These are phyloP conservation scores for Chrysanthemum makinoi DNA, from an alignment of 129 eudicot species.

Conservation along the genomic window DNA sequence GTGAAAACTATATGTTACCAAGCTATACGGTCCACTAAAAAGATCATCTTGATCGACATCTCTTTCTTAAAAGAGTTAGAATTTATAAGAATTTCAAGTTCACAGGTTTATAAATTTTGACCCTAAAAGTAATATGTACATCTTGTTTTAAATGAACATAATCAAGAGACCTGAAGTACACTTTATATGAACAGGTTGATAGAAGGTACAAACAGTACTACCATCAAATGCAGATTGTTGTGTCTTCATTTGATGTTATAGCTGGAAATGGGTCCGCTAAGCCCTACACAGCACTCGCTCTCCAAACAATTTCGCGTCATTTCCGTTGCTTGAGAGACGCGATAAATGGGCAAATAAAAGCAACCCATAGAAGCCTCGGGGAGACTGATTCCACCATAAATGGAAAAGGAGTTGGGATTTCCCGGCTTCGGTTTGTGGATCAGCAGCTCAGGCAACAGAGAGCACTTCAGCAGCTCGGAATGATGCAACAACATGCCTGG, in stretches of 20 bases:
- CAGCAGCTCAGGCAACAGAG: constrained; percentile 74
- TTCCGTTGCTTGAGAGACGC: constrained; percentile 84
- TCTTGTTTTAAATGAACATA: constrained; percentile 9
- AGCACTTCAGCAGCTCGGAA: constrained; percentile 86
- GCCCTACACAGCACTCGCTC: constrained; percentile 81
- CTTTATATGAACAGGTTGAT: constrained; percentile 53
- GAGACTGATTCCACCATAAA: constrained; percentile 53
- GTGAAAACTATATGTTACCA: not conserved
- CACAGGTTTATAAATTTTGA: constrained; percentile 9
- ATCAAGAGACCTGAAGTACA: constrained; percentile 20
- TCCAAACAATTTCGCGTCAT: constrained; percentile 83
- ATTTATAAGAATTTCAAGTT: not conserved
- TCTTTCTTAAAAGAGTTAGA: not conserved
- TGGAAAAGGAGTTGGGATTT: constrained; percentile 60
- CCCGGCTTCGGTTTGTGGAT: constrained; percentile 52
- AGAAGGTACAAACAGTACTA: constrained; percentile 81
- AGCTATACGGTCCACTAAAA: not conserved
- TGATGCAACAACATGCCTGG: constrained; percentile 90
- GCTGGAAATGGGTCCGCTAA: constrained; percentile 80
- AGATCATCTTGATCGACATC: not conserved
- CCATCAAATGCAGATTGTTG: constrained; percentile 88
- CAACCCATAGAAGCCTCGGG: constrained; percentile 57
- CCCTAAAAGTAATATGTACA: constrained; percentile 23
- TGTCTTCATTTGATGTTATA: constrained; percentile 70
- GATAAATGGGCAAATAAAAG: constrained; percentile 53